Conservation (phyloP, 164 flowering plant species). For the Umbellularia californica region DNA sequence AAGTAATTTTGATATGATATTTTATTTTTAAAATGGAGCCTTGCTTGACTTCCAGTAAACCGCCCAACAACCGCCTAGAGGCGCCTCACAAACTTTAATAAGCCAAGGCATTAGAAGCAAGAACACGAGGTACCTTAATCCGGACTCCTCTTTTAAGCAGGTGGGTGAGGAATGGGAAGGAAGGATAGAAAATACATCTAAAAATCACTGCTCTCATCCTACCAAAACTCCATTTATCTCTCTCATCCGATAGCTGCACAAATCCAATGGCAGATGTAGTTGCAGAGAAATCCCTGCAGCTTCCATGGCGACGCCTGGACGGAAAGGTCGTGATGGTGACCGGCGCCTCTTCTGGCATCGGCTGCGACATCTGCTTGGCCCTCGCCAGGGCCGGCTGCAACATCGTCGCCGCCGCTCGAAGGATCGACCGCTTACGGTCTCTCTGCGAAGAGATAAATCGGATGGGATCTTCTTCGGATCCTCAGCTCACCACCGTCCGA, state of each 20-base stretch:
- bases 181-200: too few relatives aligned
- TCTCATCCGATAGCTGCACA: neutral
- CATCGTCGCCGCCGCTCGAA: constrained; percentile 70
- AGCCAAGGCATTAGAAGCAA: neutral
- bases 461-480: neutral
- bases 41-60: too few relatives aligned
- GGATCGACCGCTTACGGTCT: constrained; percentile 48
- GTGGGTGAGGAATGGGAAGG: too few relatives aligned
- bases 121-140: neutral
- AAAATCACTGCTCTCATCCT: too few relatives aligned
- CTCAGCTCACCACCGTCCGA: neutral
- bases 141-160: too few relatives aligned
- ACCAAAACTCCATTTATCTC: too few relatives aligned
- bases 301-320: constrained; percentile 33
- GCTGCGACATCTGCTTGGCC: constrained; percentile 57
- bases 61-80: too few relatives aligned
- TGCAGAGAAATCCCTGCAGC: constrained; percentile 19
- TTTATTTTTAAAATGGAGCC: too few relatives aligned
- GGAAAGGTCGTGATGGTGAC: constrained; percentile 66
- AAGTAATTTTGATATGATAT: too few relatives aligned
- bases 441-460: constrained; percentile 63
- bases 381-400: constrained; percentile 63
- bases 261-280: neutral
- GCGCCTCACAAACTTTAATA: too few relatives aligned
- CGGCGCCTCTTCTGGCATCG: constrained; percentile 78